Percentiles rank a stretch among this genome's conserved stretches.
Evolutionary conservation across 2,329 filamentous ascomycete genomes (phyloP).

Genomic region (Lachnellula arida): DNA sequence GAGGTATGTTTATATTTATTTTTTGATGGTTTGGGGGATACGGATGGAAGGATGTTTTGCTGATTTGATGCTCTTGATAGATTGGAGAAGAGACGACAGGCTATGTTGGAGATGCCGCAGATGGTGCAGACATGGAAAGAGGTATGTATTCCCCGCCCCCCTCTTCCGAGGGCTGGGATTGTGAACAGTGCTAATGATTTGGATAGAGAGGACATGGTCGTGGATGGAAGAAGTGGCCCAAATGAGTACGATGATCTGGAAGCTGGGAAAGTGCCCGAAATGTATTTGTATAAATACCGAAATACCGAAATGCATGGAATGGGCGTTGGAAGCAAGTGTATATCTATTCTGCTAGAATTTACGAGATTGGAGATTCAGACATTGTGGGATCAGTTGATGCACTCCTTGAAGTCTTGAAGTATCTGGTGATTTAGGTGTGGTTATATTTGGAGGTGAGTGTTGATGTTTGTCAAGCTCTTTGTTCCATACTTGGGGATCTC

Average conservation of each 20-base stretch:
- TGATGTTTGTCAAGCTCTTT: not conserved
- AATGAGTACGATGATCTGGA: slow-evolving; percentile 28
- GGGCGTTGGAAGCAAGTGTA: slow-evolving; percentile 18
- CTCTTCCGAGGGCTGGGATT: not conserved
- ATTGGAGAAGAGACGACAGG: slow-evolving; percentile 83
- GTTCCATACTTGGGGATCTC: not conserved
- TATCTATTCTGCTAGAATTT: slow-evolving; percentile 3
- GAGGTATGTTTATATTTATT: slow-evolving; percentile 47
- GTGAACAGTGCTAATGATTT: slow-evolving; percentile 32
- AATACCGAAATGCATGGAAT: slow-evolving; percentile 18
- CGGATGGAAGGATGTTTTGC: slow-evolving; percentile 28
- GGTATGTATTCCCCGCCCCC: slow-evolving; percentile 49
- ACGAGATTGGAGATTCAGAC: not conserved
- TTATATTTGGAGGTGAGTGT: not conserved
- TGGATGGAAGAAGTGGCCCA: slow-evolving; percentile 72
- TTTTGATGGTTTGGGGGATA: not conserved
- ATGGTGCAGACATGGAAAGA: slow-evolving; percentile 92
- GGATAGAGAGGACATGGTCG: slow-evolving; percentile 62
- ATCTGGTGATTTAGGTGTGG: no score
- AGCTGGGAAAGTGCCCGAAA: not conserved
- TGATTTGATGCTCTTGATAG: slow-evolving; percentile 36
- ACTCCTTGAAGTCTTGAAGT: not conserved
- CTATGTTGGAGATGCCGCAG: slow-evolving; percentile 92
- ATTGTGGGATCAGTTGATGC: not conserved
- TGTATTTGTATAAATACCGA: slow-evolving; percentile 23